Percentiles rank a stretch among this genome's conserved stretches.
Conservation (phyloP, 352 stramenopile species). For the Pythium insidiosum region DNA sequence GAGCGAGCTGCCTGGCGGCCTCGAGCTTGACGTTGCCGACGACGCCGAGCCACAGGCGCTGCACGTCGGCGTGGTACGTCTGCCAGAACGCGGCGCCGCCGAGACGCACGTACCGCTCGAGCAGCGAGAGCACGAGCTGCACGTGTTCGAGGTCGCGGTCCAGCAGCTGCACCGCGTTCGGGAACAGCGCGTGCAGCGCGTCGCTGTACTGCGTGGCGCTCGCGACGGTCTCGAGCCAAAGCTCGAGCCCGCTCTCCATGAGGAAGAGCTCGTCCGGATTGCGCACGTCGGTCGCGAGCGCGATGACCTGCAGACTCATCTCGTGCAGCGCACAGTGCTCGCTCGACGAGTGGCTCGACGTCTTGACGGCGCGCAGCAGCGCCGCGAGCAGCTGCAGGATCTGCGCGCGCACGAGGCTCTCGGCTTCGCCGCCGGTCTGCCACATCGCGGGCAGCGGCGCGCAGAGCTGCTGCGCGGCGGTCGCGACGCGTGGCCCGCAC, state of each 20-base stretch:
- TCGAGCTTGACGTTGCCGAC: slow-evolving; percentile 69
- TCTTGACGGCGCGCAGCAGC: slow-evolving; percentile 50
- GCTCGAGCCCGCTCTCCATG: slow-evolving; percentile 73
- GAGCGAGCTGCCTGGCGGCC: slow-evolving; percentile 45
- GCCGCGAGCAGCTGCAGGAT: slow-evolving; percentile 72
- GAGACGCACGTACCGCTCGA: slow-evolving; percentile 58
- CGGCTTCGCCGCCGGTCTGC: slow-evolving; percentile 56
- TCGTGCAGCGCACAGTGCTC: slow-evolving; percentile 24
- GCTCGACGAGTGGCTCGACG: slow-evolving; percentile 15
- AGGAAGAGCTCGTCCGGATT: slow-evolving; percentile 82
- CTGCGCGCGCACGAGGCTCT: slow-evolving; percentile 76
- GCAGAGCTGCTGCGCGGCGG: slow-evolving; percentile 56
- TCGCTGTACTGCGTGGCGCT: slow-evolving; percentile 48
- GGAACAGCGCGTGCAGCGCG: slow-evolving; percentile 59
- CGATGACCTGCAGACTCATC: slow-evolving; percentile 68
- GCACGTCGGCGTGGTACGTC: slow-evolving; percentile 38
- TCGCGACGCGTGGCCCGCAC: slow-evolving; percentile 36
- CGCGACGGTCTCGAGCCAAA: slow-evolving; percentile 55
- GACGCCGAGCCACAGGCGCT: slow-evolving; percentile 29
- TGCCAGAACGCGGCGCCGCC: slow-evolving; percentile 61
- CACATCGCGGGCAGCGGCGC: slow-evolving; percentile 63
- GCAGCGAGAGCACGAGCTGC: slow-evolving; percentile 36
- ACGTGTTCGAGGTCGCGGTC: slow-evolving; percentile 79
- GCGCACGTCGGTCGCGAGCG: slow-evolving; percentile 60
- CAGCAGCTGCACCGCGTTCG: slow-evolving; percentile 53